Evolutionary conservation across 1,139 yeast species (phyloP).

Genomic region (Geotrichum carabidarum): DNA sequence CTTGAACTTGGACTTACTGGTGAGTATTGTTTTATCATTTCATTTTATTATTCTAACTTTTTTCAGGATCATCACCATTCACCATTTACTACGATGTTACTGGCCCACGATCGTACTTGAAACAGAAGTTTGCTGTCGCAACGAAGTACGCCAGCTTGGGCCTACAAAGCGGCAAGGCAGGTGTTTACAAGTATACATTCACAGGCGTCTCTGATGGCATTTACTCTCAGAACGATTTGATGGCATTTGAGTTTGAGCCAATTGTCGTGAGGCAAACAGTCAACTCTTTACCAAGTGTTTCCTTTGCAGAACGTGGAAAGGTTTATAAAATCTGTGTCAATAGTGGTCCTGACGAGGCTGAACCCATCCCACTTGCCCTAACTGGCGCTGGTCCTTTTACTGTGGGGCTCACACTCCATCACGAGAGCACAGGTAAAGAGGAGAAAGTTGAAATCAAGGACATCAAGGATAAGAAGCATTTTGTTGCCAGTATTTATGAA

Average conservation of each 20-base stretch:
- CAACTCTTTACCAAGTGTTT: constrained; percentile 54
- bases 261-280: constrained; percentile 57
- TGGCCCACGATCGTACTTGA: constrained; percentile 51
- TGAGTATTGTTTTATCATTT: constrained; percentile 6
- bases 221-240: constrained; percentile 39
- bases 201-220: constrained; percentile 60
- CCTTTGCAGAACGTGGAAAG: constrained; percentile 47
- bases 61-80: constrained; percentile 57
- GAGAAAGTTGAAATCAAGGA: constrained; percentile 39
- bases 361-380: constrained; percentile 52
- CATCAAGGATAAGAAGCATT: constrained; percentile 36
- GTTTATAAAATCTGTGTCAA: constrained; percentile 51
- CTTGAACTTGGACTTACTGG: constrained; percentile 55
- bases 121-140: constrained; percentile 45
- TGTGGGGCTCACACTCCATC: constrained; percentile 50
- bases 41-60: constrained; percentile 1
- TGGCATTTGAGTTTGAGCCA: constrained; percentile 32
- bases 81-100: constrained; percentile 60
- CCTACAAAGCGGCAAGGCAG: constrained; percentile 41
- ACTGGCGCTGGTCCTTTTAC: constrained; percentile 63
- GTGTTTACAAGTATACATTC: constrained; percentile 58
- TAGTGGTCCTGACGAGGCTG: constrained; percentile 36
- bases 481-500: constrained; percentile 40
- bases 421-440: constrained; percentile 49
- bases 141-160: constrained; percentile 48